phyloP scores from a whole-genome alignment of 2,329 filamentous ascomycete species.

The Pseudocercospora ulei region DNA sequence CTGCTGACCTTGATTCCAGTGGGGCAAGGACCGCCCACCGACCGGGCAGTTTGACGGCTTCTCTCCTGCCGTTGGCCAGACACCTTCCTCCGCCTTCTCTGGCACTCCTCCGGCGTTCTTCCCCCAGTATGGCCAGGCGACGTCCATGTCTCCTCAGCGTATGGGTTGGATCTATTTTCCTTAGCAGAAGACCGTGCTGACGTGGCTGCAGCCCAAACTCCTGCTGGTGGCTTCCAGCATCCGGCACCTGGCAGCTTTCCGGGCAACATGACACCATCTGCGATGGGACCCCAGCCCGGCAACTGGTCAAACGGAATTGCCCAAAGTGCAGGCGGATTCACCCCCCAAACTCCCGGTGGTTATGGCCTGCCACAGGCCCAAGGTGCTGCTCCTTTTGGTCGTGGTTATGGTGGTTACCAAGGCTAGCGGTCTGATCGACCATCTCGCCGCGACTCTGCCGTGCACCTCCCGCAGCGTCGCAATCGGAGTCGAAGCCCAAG shows the following conservation, averaged over 20 bases:
- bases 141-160: constrained; percentile 47
- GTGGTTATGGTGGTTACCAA: constrained; percentile 53
- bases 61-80: constrained; percentile 67
- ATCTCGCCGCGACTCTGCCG: constrained; percentile 1
- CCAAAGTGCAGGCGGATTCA: constrained; percentile 70
- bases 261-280: constrained; percentile 45
- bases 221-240: constrained; percentile 54
- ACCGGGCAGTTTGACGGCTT: constrained; percentile 66
- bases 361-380: constrained; percentile 44
- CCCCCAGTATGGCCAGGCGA: constrained; percentile 78
- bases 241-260: constrained; percentile 51
- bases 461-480: not conserved
- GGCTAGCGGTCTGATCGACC: constrained; percentile 37
- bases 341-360: constrained; percentile 46
- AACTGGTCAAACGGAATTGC: constrained; percentile 42
- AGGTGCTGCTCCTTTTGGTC: constrained; percentile 36
- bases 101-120: constrained; percentile 72
- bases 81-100: constrained; percentile 57
- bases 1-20: constrained; percentile 49
- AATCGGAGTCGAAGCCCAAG: constrained; percentile 5
- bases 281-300: constrained; percentile 31
- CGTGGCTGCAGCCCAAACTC: constrained; percentile 37
- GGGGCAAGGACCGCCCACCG: constrained; percentile 97
- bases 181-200: constrained; percentile 7
- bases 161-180: not conserved